A percentile compares a stretch with the other conserved stretches of the same genome.
These are phyloP conservation scores for Leishmania gerbilli DNA, from an alignment of 208 protist genomes.

Conservation along the genomic window DNA sequence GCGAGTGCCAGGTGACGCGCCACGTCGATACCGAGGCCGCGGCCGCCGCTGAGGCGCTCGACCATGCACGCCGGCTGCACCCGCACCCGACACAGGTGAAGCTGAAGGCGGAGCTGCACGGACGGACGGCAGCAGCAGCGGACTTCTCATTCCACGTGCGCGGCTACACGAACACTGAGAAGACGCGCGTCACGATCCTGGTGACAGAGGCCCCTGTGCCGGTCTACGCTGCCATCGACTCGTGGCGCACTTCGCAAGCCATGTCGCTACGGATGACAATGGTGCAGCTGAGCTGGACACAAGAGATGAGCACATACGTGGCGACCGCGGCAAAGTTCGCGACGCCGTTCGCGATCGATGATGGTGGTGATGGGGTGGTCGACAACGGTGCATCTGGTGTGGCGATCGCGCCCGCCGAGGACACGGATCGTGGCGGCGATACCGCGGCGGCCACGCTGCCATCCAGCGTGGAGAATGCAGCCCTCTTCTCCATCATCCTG, in stretches of 20 bases:
- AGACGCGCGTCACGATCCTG: conserved; percentile 59
- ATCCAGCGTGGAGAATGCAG: conserved; percentile 1
- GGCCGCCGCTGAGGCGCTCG: conserved; percentile 18
- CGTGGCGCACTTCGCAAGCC: conserved; percentile 44
- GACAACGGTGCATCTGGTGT: neutral
- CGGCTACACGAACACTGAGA: conserved; percentile 63
- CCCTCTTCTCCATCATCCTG: conserved; percentile 49
- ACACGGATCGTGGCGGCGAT: neutral
- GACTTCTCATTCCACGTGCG: conserved; percentile 53
- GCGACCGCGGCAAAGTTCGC: neutral
- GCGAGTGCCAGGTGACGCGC: conserved; percentile 60
- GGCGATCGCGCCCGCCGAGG: neutral
- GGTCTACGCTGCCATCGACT: conserved; percentile 43
- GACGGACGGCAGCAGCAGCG: neutral
- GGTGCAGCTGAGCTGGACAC: conserved; percentile 49
- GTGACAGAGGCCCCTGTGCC: conserved; percentile 56
- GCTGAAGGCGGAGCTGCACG: conserved; percentile 7
- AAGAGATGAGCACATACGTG: conserved; percentile 20
- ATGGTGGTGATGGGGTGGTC: neutral
- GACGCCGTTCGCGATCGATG: conserved; percentile 3
- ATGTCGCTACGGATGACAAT: conserved; percentile 44
- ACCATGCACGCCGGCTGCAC: conserved; percentile 24
- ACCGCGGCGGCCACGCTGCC: neutral
- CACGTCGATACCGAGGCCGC: conserved; percentile 29
- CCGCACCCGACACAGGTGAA: conserved; percentile 23